Evolutionary conservation across 805 yeast genomes (phyloP).

Genomic region (Lipomyces lipofer): DNA sequence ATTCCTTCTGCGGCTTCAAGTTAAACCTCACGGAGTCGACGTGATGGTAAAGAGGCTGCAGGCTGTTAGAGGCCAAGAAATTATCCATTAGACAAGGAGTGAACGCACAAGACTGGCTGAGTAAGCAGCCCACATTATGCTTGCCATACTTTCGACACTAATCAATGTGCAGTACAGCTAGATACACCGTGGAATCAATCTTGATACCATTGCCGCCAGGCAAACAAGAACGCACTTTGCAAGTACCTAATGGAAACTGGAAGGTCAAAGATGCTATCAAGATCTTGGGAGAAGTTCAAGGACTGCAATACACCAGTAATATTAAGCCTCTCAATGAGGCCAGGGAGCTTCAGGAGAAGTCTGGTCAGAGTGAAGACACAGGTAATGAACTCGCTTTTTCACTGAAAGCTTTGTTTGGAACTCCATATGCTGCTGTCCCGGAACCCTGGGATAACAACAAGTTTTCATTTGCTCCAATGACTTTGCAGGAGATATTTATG

Average conservation of each 20-base stretch:
- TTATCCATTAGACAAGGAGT: too few relatives aligned
- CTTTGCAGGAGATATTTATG: not conserved
- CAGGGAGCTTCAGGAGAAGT: not conserved
- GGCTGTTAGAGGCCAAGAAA: too few relatives aligned
- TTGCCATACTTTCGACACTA: not conserved
- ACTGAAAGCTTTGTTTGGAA: constrained; percentile 1
- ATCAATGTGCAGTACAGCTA: not conserved
- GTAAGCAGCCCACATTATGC: not conserved
- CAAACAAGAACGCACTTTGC: not conserved
- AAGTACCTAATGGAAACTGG: constrained; percentile 1
- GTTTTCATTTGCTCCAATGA: not conserved
- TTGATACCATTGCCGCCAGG: not conserved
- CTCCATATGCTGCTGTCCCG: constrained; percentile 1
- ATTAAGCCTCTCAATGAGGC: not conserved
- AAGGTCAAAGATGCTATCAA: not conserved
- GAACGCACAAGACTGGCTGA: too few relatives aligned
- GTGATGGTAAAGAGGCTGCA: too few relatives aligned
- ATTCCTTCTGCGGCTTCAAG: too few relatives aligned
- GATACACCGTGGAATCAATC: constrained; percentile 1
- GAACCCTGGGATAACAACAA: not conserved
- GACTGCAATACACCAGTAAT: not conserved
- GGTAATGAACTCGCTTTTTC: not conserved
- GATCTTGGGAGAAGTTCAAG: not conserved
- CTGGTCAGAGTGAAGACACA: not conserved
- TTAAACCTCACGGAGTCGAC: too few relatives aligned